These are phyloP conservation scores for Pseudohalonectria lignicola DNA, from an alignment of 2,329 filamentous ascomycete genomes.

Conservation along the genomic window DNA sequence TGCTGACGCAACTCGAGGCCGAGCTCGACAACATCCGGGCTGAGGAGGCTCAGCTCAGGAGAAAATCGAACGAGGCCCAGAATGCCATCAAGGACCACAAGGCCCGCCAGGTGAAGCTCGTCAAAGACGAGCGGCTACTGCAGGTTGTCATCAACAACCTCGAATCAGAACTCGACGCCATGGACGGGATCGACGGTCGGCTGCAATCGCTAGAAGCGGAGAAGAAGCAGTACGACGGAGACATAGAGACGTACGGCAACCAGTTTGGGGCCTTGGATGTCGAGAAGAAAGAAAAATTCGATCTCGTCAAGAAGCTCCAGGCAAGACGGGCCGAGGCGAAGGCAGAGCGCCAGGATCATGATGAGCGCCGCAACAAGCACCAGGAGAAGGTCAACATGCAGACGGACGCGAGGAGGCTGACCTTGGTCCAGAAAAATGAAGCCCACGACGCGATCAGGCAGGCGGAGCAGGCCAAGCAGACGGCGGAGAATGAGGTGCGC, in stretches of 20 bases:
- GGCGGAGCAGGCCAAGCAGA: conserved; percentile 30
- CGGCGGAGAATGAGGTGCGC: conserved; percentile 34
- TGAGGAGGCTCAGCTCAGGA: conserved; percentile 29
- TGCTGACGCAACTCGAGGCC: conserved; percentile 38
- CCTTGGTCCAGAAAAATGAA: conserved; percentile 51
- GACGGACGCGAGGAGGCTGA: conserved; percentile 36
- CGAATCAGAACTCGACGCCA: conserved; percentile 51
- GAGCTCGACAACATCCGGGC: conserved; percentile 42
- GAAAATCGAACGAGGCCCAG: conserved; percentile 30
- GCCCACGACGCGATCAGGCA: conserved; percentile 40
- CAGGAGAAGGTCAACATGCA: conserved; percentile 38
- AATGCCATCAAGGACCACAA: conserved; percentile 17
- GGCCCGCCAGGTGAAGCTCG: conserved; percentile 29
- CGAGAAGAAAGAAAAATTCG: conserved; percentile 31
- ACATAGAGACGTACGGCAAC: conserved; percentile 35
- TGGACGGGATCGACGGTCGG: conserved; percentile 57
- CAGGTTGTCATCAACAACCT: conserved; percentile 44
- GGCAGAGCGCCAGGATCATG: conserved; percentile 22
- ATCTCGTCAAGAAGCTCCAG: conserved; percentile 24
- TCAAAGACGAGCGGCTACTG: conserved; percentile 44
- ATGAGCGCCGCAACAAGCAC: conserved; percentile 41
- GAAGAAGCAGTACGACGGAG: conserved; percentile 38
- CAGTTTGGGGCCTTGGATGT: conserved; percentile 42
- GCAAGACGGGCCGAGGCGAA: conserved; percentile 13
- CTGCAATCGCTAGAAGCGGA: conserved; percentile 47